Evolutionary conservation across 1,284 basidiomycete species (phyloP).

Genomic region (Apiotrichum siamense): DNA sequence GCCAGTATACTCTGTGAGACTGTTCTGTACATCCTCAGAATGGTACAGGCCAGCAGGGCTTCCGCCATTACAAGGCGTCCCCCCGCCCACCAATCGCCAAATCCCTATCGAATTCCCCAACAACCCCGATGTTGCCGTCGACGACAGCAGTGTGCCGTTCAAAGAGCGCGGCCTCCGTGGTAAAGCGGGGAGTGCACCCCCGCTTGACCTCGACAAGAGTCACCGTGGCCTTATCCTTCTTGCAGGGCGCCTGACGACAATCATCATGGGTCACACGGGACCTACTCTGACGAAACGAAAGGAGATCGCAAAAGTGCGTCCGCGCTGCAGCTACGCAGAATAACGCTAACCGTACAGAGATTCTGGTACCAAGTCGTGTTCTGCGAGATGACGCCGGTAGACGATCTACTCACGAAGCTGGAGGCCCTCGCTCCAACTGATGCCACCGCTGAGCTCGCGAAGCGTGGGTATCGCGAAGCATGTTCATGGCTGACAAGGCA

Average conservation of each 20-base stretch:
- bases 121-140: conserved; percentile 84
- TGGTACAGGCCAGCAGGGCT: conserved; percentile 56
- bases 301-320: conserved; percentile 37
- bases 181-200: conserved; percentile 91
- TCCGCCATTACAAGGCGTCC: conserved; percentile 39
- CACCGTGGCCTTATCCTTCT: conserved; percentile 50
- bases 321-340: no score
- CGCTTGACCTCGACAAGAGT: conserved; percentile 69
- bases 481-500: conserved; percentile 39
- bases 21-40: conserved; percentile 88
- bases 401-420: conserved; percentile 56
- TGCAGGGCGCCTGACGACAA: conserved; percentile 55
- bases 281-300: conserved; percentile 43
- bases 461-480: conserved; percentile 12
- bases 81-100: conserved; percentile 23
- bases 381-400: conserved; percentile 63
- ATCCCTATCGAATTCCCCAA: conserved; percentile 81
- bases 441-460: conserved; percentile 20
- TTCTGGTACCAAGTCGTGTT: conserved; percentile 78
- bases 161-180: conserved; percentile 91
- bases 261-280: conserved; percentile 87
- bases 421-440: conserved; percentile 20
- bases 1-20: conserved; percentile 53
- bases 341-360: conserved; percentile 54
- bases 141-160: conserved; percentile 61